Base-by-base conservation (phyloP, 2,329 filamentous ascomycete genomes). In the Fusarium citri region DNA sequence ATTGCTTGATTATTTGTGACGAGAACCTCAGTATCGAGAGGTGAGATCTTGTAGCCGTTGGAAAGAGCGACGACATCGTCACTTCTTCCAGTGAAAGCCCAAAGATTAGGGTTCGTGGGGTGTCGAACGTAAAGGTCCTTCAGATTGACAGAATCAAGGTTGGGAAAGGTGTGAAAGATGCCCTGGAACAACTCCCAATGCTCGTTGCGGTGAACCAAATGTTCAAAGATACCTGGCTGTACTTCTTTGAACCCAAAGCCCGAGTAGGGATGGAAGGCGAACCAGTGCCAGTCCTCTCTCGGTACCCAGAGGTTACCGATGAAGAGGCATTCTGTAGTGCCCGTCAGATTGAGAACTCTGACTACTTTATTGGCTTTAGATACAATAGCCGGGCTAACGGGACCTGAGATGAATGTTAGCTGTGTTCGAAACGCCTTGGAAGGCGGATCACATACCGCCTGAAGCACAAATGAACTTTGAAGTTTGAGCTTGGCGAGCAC, bases 381-480 rank as follows among this genome's bases (percentile, higher is more conserved):
- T 0, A 71, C 77, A 25, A 71, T 74, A 7, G 60, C 37, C 6
- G 73, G 73, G 45, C 72, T 79, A 12, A 79, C 76, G 1, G 78
- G 80, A 4, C 48, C 48, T 51, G 10, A 11, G 2, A 16, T 14
- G 11, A 4, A 3, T 2, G 8, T 51, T 7, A 37, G 16, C 9
- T 37, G 9, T 5, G 16, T 37, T 4, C 8, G 15, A 18, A 18
- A 4, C 5, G 8, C 15, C 31, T 9, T 34, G 8, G 31, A 16
- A 34, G 15, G 9, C 31, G 15, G 8, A 9, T 9, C 15, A 9
- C 31, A 9, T 34, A 12, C 61, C 61, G 18, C 43, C 48, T 0
- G 43, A 81, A 18, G 78, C 79, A 40, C 78, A 79, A 16, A 80
- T 78, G 23, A 80, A 79, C 59, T 80, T 79, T 1, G 78, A 77